Base-by-base conservation (phyloP, 164 flowering plant genomes). In the Cinnamomum micranthum region DNA sequence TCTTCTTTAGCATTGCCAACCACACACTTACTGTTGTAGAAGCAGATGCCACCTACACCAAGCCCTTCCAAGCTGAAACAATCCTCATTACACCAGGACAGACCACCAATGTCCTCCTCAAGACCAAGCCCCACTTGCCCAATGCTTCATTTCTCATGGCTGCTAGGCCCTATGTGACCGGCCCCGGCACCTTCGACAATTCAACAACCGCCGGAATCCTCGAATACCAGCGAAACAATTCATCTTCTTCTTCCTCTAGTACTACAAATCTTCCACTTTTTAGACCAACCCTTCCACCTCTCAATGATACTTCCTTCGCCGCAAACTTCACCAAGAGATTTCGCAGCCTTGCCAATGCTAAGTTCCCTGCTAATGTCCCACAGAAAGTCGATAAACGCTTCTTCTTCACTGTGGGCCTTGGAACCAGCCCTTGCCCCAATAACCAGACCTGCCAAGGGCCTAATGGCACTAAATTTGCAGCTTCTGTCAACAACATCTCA, bases 1-100 rank as follows among this genome's bases (percentile, higher is more conserved):
- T 92, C 77, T 90, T 92, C 86, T 91, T 91, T 84, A 82, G 87
- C 81, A 86, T 92, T 1, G 92, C 93, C 19, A 88, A 88, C 80
- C 95, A 92, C 78, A 79, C 84, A 4, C 73, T 91, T 59, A 90
- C 87, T 0, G 86, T 90, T 0, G 94, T 92, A 0, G 94, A 88
- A 13, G 86, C 85, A 0, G 97, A 92, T 27, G 95, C 95, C 0
- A 73, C 80, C 55, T 92, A 92, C 31, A 80, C 85, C 0, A 92
- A 91, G 68, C 97, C 97, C n/a, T 89, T 90, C 33, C 68, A 75
- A 2, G 88, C 92, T 0, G 76, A 81, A 6, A 79, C 73, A 0
- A 51, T 92, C 14, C 84, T 91, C 25, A 85, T 92, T 68, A 80
- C 92, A 1, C 94, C 97, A 0, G 97, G 97, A 5, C 97, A 91